Conservation (phyloP, 768 basidiomycete genomes). For the Leucogyrophana mollusca region DNA sequence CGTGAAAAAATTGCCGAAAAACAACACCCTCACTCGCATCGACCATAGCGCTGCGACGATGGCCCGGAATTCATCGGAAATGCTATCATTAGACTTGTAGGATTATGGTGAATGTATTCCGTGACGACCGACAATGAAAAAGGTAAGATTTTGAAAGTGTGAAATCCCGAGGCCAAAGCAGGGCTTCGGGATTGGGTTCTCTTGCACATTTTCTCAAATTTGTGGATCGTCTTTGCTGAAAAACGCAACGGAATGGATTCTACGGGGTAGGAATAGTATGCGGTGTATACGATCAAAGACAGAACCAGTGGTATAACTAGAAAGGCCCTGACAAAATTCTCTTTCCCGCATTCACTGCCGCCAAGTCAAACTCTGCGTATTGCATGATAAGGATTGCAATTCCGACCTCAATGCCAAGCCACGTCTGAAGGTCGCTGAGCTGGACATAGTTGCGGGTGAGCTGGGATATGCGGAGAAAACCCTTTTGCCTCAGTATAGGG, state of each 20-base stretch:
- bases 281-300: too few relatives aligned
- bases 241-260: too few relatives aligned
- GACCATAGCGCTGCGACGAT: neutral
- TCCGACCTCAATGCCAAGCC: neutral
- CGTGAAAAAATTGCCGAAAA: neutral
- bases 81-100: slow-evolving; percentile 1
- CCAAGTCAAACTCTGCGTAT: neutral
- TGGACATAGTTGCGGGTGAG: neutral
- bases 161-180: neutral
- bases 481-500: neutral
- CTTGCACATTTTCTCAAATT: too few relatives aligned
- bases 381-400: slow-evolving; percentile 1
- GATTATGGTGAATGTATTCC: slow-evolving; percentile 1
- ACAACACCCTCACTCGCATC: neutral
- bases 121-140: neutral
- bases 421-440: neutral
- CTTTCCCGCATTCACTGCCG: neutral
- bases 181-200: neutral
- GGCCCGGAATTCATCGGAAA: slow-evolving; percentile 2
- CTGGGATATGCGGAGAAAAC: neutral
- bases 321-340: too few relatives aligned
- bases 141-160: neutral
- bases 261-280: too few relatives aligned
- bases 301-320: too few relatives aligned
- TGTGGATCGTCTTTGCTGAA: too few relatives aligned